Base-by-base conservation (phyloP, 2,329 filamentous ascomycete species). In the Venturia asperata region DNA sequence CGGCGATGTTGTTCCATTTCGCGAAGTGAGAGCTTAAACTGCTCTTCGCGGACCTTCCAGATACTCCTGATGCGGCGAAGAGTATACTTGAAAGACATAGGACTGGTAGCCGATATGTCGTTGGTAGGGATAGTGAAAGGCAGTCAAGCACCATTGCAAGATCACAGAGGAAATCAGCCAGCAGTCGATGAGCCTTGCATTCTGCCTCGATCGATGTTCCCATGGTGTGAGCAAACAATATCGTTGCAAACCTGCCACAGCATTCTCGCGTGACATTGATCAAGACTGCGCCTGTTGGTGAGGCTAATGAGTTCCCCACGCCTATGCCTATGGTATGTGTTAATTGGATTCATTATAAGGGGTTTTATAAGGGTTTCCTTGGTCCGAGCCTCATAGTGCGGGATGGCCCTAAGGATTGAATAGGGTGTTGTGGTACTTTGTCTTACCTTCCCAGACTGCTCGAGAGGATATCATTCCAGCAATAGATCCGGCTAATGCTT, bases 391-490 rank as follows among this genome's bases (percentile, higher is more conserved):
- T 5, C 3, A 6, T 10, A 5, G 1, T 9, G n/a, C 52, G 52
- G 52, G 27, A 37, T 34, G 52, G 52, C 52, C 52, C 52, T 52
- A 52, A 30, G 21, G 11, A 10, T 6, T 34, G 10, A 24, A 11
- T 37, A 21, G 3, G 52, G 30, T 58, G 30, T 37, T 27, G 19
- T 58, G 30, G 15, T 4, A 58, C 37, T 21, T 6, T 5, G 21
- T 24, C 27, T n/a, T 58, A 58, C 52, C 52, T 37, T 58, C 52
- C 52, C 52, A 58, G 24, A 58, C 52, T 21, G 52, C 52, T 21
- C 52, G 27, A 58, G 52, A 58, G 10, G 52, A 58, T n/a, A 58
- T 58, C 52, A 58, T 58, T 58, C 52, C 52, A n/a, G 52, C 30
- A 37, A 58, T 58, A 5, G 52, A 58, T 9, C 52, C 52, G 13